These are phyloP conservation scores for Psilocybe mexicana DNA, from an alignment of 1,284 basidiomycete species.

Conservation along the genomic window DNA sequence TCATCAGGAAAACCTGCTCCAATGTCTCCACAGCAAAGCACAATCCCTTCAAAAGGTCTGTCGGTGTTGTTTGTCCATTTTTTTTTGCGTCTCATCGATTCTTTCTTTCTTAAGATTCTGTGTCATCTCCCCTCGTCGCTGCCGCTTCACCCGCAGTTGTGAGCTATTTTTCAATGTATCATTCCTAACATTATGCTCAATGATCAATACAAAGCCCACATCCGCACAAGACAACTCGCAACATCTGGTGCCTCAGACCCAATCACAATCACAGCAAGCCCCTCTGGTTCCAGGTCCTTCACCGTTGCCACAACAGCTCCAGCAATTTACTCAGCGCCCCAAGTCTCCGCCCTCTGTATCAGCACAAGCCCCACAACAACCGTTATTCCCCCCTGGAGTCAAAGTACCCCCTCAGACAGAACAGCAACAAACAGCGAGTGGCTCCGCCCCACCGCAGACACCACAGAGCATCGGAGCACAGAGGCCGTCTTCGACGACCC, in stretches of 20 bases:
- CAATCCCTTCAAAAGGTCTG: constrained; percentile 44
- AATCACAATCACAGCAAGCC: constrained; percentile 32
- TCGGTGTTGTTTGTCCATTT: background rate
- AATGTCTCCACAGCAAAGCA: constrained; percentile 50
- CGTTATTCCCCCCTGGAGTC: constrained; percentile 71
- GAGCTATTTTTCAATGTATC: constrained; percentile 7
- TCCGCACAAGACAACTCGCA: constrained; percentile 34
- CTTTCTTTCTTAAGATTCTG: constrained; percentile 34
- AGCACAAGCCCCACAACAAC: constrained; percentile 37
- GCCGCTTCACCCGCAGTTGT: constrained; percentile 40
- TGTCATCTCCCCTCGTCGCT: constrained; percentile 37
- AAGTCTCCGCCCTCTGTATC: constrained; percentile 29
- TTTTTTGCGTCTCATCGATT: background rate
- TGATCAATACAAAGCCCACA: constrained; percentile 17
- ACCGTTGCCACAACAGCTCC: constrained; percentile 64
- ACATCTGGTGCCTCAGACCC: constrained; percentile 24
- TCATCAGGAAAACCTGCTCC: constrained; percentile 53
- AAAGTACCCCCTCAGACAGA: constrained; percentile 51
- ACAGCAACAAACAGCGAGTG: constrained; percentile 35
- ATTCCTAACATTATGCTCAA: background rate
- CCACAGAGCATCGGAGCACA: constrained; percentile 35
- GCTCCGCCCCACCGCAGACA: constrained; percentile 26
- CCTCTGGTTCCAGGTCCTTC: constrained; percentile 46
- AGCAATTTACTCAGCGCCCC: constrained; percentile 40
- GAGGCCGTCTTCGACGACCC: constrained; percentile 45